Evolutionary conservation across 1,284 basidiomycete species (phyloP).

Genomic region (Sporisorium exsertum): DNA sequence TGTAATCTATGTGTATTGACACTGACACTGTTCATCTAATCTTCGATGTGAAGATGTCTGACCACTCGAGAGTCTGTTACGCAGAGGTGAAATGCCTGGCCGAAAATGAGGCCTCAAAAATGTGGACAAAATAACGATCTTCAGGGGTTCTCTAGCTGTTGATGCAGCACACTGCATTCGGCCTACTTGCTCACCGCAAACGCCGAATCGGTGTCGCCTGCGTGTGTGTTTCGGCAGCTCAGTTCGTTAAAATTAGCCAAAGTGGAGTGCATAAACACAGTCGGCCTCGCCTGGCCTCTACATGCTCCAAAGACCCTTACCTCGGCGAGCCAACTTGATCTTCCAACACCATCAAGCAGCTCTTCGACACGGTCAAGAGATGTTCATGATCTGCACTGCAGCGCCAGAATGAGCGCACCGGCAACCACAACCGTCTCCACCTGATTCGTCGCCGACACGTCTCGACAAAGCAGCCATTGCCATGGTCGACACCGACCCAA

Average conservation of each 20-base stretch:
- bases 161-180: too few species aligned
- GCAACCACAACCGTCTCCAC: background rate
- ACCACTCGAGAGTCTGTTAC: background rate
- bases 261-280: constrained; percentile 13
- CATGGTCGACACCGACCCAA: background rate
- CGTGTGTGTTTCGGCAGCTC: background rate
- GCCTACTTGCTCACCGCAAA: too few species aligned
- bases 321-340: background rate
- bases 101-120: background rate
- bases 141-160: background rate
- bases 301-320: too few species aligned
- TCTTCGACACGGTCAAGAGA: background rate
- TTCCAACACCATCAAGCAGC: background rate
- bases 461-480: background rate
- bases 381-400: background rate
- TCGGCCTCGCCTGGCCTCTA: background rate
- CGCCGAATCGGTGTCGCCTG: background rate
- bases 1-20: background rate
- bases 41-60: background rate
- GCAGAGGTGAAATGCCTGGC: too few species aligned
- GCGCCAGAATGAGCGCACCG: background rate
- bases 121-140: background rate
- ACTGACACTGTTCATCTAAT: background rate
- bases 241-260: background rate
- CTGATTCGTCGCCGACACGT: background rate